Conservation (phyloP, 2,329 filamentous ascomycete genomes). For the Thielaviopsis musarum region DNA sequence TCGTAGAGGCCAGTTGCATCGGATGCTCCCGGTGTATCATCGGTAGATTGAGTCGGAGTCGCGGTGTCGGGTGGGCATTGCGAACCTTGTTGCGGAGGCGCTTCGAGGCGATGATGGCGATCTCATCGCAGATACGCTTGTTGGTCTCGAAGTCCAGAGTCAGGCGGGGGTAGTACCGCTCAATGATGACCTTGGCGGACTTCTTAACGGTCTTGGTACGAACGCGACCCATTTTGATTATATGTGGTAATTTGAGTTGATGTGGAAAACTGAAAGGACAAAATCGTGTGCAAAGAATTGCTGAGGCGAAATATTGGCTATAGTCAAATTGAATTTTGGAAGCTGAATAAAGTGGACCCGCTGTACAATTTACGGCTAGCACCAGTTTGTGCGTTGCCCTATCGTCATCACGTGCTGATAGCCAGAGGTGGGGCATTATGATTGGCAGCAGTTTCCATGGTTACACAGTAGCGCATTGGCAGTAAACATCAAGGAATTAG, state of each 20-base stretch:
- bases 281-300: not conserved
- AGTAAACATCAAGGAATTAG: not conserved
- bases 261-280: constrained; percentile 16
- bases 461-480: not conserved
- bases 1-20: not conserved
- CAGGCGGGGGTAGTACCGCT: constrained; percentile 93
- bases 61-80: not conserved
- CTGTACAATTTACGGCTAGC: not conserved
- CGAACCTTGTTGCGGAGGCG: constrained; percentile 94
- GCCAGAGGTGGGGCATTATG: not conserved
- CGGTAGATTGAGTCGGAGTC: not conserved
- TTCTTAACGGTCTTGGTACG: constrained; percentile 56
- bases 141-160: constrained; percentile 99
- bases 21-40: not conserved
- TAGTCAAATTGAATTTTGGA: constrained; percentile 1
- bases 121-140: constrained; percentile 99
- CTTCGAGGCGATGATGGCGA: constrained; percentile 98
- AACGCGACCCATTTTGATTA: constrained; percentile 53
- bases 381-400: constrained; percentile 8
- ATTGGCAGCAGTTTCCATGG: not conserved
- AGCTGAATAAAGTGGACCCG: not conserved
- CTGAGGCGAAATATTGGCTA: constrained; percentile 3
- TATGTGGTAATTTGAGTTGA: constrained; percentile 22
- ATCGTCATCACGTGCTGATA: not conserved
- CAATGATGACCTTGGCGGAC: constrained; percentile 98